Conservation (phyloP, 2,329 filamentous ascomycete genomes). For the Penicillium sp. region DNA sequence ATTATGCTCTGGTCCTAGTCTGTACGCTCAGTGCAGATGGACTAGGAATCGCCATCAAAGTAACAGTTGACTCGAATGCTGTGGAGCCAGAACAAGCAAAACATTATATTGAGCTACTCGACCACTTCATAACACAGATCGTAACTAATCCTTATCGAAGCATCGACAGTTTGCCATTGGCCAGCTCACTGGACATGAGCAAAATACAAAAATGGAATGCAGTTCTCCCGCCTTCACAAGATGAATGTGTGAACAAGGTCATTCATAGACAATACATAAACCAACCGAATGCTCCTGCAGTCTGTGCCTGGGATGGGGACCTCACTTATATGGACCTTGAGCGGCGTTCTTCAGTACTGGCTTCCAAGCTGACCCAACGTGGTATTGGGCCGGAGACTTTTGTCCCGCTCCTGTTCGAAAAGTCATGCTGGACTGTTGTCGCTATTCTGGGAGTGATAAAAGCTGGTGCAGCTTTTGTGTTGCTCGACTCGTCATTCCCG, state of each 20-base stretch:
- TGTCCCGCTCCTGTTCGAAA: constrained; percentile 22
- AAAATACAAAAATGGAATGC: background rate
- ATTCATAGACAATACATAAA: background rate
- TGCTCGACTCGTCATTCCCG: constrained; percentile 18
- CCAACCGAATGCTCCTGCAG: constrained; percentile 24
- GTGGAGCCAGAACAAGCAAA: background rate
- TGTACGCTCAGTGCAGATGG: constrained; percentile 47
- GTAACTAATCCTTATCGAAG: background rate
- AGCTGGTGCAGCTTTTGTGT: constrained; percentile 16
- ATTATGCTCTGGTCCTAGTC: constrained; percentile 48
- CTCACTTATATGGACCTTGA: constrained; percentile 31
- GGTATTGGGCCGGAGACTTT: constrained; percentile 25
- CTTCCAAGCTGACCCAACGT: constrained; percentile 25
- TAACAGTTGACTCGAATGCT: background rate
- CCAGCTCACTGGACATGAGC: background rate
- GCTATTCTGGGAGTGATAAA: constrained; percentile 17
- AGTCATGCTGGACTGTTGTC: constrained; percentile 15
- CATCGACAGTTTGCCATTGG: background rate
- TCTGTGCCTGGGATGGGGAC: constrained; percentile 28
- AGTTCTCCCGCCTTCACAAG: background rate
- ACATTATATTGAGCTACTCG: background rate
- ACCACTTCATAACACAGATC: background rate
- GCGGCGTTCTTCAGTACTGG: constrained; percentile 27
- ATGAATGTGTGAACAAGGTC: background rate
- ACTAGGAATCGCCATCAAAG: constrained; percentile 34